phyloP scores from a whole-genome alignment of 139 green algal genomes.

The Coccomyxa sp. region DNA sequence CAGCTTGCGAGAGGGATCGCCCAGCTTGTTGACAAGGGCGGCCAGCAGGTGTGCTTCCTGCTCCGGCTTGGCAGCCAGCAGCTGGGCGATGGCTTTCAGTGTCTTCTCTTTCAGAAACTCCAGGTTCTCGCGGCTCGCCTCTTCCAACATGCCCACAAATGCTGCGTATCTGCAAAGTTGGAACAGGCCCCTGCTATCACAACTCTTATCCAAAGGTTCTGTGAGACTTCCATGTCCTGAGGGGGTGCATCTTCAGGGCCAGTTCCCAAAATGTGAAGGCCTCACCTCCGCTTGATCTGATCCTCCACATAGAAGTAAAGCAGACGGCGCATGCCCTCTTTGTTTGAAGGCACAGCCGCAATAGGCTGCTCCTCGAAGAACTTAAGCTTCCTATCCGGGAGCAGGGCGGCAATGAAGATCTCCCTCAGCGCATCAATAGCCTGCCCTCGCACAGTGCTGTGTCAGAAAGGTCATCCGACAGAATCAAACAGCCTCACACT shows the following conservation, averaged over 20 bases:
- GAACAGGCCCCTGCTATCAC: background rate
- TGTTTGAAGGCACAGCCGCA: slow-evolving; percentile 33
- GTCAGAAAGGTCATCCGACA: background rate
- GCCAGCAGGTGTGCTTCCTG: slow-evolving; percentile 64
- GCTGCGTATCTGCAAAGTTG: slow-evolving; percentile 45
- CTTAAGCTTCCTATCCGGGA: slow-evolving; percentile 85
- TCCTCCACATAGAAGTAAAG: slow-evolving; percentile 85
- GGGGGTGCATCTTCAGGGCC: too few relatives aligned
- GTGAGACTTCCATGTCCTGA: too few relatives aligned
- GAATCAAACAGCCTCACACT: too few relatives aligned
- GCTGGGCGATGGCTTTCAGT: slow-evolving; percentile 47
- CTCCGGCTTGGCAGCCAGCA: slow-evolving; percentile 43
- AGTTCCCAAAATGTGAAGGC: too few relatives aligned
- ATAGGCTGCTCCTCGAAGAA: slow-evolving; percentile 55
- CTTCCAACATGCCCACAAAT: slow-evolving; percentile 70
- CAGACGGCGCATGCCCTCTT: slow-evolving; percentile 55
- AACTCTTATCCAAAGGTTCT: background rate
- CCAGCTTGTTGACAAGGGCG: slow-evolving; percentile 91
- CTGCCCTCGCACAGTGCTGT: slow-evolving; percentile 10
- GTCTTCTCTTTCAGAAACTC: slow-evolving; percentile 79
- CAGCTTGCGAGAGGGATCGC: slow-evolving; percentile 81
- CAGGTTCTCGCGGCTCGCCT: slow-evolving; percentile 69
- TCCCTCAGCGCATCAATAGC: slow-evolving; percentile 73
- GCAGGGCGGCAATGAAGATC: slow-evolving; percentile 73
- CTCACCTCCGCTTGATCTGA: slow-evolving; percentile 66